Evolutionary conservation across 78 protist genomes (phyloP).

Genomic region (Blattamonas nauphoetae): DNA sequence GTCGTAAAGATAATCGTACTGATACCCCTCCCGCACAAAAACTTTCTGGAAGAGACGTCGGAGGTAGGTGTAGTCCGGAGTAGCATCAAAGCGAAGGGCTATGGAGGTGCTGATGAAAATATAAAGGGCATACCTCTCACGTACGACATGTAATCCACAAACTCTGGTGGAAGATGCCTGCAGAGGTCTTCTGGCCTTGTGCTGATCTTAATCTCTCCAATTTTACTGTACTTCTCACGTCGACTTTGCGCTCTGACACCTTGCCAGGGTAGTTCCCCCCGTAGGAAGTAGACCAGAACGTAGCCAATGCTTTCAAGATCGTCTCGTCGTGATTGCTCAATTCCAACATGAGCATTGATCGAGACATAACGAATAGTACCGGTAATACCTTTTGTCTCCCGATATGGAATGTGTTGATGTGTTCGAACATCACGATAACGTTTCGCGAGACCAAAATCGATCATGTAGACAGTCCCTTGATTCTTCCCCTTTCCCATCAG

Average conservation of each 20-base stretch:
- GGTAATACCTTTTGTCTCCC: constrained; percentile 49
- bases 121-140: not conserved
- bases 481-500: constrained; percentile 26
- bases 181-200: constrained; percentile 8
- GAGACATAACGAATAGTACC: constrained; percentile 89
- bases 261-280: constrained; percentile 72
- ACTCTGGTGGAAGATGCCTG: constrained; percentile 25
- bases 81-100: too few relatives aligned
- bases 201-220: not conserved
- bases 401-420: constrained; percentile 4
- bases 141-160: constrained; percentile 19
- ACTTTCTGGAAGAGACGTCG: too few relatives aligned
- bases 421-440: not conserved
- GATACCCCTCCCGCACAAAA: too few relatives aligned
- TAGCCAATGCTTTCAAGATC: constrained; percentile 80
- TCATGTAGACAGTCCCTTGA: not conserved
- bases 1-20: too few relatives aligned
- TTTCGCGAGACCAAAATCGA: constrained; percentile 16
- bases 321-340: constrained; percentile 68
- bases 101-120: too few relatives aligned
- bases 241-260: constrained; percentile 54
- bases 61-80: too few relatives aligned
- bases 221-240: not conserved
- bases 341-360: constrained; percentile 23
- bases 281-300: constrained; percentile 49